phyloP scores from a whole-genome alignment of 768 basidiomycete genomes.

The Piloderma croceum region DNA sequence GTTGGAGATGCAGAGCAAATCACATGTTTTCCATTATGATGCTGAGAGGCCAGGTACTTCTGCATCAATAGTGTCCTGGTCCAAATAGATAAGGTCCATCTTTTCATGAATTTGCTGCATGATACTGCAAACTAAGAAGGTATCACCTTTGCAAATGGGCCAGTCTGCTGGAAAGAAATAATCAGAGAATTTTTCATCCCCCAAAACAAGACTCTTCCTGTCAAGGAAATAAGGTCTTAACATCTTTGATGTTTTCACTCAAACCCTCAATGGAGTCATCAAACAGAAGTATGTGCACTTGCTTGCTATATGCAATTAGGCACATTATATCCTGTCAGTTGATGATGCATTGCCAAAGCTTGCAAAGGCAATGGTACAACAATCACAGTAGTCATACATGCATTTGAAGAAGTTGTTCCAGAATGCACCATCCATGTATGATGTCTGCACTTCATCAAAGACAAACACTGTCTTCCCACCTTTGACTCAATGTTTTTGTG shows the following conservation, averaged over 20 bases:
- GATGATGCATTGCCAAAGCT: too few species aligned
- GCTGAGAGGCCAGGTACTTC: slow-evolving; percentile 97
- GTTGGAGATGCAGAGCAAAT: slow-evolving; percentile 95
- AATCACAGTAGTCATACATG: too few species aligned
- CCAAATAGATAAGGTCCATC: slow-evolving; percentile 96
- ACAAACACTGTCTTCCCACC: too few species aligned
- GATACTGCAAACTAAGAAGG: slow-evolving; percentile 97
- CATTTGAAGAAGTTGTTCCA: too few species aligned
- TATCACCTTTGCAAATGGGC: slow-evolving; percentile 94
- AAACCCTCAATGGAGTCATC: slow-evolving; percentile 98
- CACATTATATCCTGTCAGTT: too few species aligned
- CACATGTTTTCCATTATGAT: slow-evolving; percentile 99
- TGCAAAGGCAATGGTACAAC: too few species aligned
- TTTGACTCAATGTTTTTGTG: too few species aligned
- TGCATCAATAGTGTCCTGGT: slow-evolving; percentile 98
- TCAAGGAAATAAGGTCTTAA: slow-evolving; percentile 98
- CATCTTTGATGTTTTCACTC: slow-evolving; percentile 97
- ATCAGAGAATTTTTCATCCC: too few species aligned
- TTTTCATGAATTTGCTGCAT: slow-evolving; percentile 99
- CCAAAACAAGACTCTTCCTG: slow-evolving; percentile 37
- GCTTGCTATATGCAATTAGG: slow-evolving; percentile 99
- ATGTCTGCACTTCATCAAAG: too few species aligned
- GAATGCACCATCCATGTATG: too few species aligned
- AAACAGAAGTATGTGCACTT: slow-evolving; percentile 93
- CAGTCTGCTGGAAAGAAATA: slow-evolving; percentile 60